phyloP scores from a whole-genome alignment of 2,329 filamentous ascomycete species.

The Pyricularia sp. region DNA sequence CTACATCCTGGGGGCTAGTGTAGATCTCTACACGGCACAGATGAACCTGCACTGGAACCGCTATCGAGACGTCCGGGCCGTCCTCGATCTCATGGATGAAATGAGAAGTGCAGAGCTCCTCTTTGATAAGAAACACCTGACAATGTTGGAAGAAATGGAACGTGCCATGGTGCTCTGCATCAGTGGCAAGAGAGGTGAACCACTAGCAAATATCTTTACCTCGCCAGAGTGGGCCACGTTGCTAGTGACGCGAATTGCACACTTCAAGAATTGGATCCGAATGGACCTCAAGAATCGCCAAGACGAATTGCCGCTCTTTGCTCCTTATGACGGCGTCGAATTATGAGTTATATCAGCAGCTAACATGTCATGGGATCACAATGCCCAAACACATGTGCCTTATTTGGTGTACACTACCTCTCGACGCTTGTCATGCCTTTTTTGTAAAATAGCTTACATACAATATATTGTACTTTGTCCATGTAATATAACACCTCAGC shows the following conservation, averaged over 20 bases:
- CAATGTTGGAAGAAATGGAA: neutral
- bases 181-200: neutral
- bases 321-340: too few relatives aligned
- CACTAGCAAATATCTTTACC: neutral
- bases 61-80: slow-evolving; percentile 41
- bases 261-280: neutral
- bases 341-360: too few relatives aligned
- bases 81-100: slow-evolving; percentile 46
- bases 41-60: slow-evolving; percentile 48
- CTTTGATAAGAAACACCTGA: slow-evolving; percentile 28
- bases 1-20: slow-evolving; percentile 59
- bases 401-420: too few relatives aligned
- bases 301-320: neutral
- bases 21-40: slow-evolving; percentile 56
- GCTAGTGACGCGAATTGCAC: neutral
- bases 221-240: neutral
- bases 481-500: too few relatives aligned
- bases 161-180: neutral
- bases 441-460: too few relatives aligned
- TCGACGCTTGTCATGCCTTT: too few relatives aligned
- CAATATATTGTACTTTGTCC: too few relatives aligned
- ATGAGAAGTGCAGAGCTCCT: slow-evolving; percentile 52
- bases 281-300: neutral
- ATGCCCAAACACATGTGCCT: too few relatives aligned
- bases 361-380: too few relatives aligned